phyloP scores from a whole-genome alignment of 768 basidiomycete species.

The Mycena amicta region DNA sequence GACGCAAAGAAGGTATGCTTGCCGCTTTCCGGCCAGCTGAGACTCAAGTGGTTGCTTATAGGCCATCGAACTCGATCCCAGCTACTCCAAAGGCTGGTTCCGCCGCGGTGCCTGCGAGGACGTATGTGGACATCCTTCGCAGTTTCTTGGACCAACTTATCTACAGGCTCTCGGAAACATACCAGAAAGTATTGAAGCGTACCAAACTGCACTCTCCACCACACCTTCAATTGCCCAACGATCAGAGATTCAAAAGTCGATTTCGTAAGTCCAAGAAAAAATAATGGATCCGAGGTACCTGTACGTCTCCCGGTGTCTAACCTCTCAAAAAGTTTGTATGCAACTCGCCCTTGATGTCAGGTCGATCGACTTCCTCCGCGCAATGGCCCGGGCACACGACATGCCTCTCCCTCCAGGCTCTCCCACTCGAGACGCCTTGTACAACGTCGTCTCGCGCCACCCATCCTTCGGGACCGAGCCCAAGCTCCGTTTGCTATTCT shows the following conservation, averaged over 20 bases:
- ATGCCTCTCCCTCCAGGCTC: constrained; percentile 21
- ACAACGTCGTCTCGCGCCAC: constrained; percentile 21
- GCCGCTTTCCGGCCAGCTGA: neutral
- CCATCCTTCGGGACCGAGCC: constrained; percentile 22
- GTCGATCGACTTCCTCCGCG: constrained; percentile 18
- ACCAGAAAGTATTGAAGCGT: constrained; percentile 27
- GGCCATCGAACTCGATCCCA: constrained; percentile 8
- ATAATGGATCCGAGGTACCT: constrained; percentile 20
- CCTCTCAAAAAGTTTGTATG: too few species aligned
- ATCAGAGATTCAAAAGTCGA: constrained; percentile 11
- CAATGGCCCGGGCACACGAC: constrained; percentile 24
- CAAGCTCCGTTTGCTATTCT: constrained; percentile 19
- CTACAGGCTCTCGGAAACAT: constrained; percentile 21
- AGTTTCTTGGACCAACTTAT: neutral
- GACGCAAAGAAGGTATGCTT: constrained; percentile 12
- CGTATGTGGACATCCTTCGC: neutral
- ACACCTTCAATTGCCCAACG: neutral
- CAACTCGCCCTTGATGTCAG: constrained; percentile 2
- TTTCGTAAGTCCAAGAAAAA: constrained; percentile 16
- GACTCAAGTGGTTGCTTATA: neutral
- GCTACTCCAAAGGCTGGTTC: constrained; percentile 15
- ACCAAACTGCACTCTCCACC: constrained; percentile 11
- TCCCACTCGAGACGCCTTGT: constrained; percentile 12
- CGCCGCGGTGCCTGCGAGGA: constrained; percentile 8
- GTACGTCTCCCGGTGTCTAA: too few species aligned